Percentiles rank a stretch among this genome's conserved stretches.
phyloP scores from a whole-genome alignment of 2,329 filamentous ascomycete species.

The Trichoderma lentiforme region DNA sequence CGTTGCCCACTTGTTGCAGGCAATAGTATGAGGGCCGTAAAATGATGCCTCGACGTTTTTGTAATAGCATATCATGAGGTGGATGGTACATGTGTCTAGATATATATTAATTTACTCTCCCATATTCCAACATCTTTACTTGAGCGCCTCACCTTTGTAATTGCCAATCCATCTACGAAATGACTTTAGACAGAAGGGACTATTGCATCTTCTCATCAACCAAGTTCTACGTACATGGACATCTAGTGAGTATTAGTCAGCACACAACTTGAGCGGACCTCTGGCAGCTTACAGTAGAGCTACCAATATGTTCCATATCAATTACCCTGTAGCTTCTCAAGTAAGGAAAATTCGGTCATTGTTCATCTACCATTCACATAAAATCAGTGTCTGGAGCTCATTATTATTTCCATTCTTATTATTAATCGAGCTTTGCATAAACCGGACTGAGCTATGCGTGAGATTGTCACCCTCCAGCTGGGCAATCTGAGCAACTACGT shows the following conservation, averaged over 20 bases:
- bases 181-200: background rate
- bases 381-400: background rate
- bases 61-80: background rate
- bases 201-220: background rate
- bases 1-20: background rate
- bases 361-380: background rate
- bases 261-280: background rate
- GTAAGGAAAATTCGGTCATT: background rate
- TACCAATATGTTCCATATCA: background rate
- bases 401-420: background rate
- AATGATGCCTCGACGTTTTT: background rate
- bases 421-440: background rate
- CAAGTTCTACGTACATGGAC: background rate
- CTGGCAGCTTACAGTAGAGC: background rate
- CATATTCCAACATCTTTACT: background rate
- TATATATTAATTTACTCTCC: slow-evolving; percentile 6
- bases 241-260: background rate
- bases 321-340: background rate
- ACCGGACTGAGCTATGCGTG: slow-evolving; percentile 64
- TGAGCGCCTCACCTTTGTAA: background rate
- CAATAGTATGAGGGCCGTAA: background rate
- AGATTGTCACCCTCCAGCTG: slow-evolving; percentile 90
- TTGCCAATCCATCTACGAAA: background rate
- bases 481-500: slow-evolving; percentile 91
- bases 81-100: background rate